Conservation (phyloP, 495 filamentous ascomycete genomes). For the Neurospora sp. region DNA sequence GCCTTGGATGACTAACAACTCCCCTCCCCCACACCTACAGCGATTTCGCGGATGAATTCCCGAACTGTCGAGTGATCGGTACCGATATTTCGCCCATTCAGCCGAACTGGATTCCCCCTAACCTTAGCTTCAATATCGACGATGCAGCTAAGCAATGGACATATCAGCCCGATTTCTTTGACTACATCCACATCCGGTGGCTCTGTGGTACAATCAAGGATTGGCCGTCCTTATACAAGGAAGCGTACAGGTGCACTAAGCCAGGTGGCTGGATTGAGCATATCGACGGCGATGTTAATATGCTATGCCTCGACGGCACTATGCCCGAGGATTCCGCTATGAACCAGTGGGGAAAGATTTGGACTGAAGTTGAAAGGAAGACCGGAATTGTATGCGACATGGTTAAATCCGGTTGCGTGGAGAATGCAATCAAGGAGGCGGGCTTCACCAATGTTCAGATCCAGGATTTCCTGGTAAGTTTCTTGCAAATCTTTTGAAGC, state of each 20-base stretch:
- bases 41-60: conserved; percentile 35
- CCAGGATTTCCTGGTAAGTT: not conserved
- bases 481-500: not conserved
- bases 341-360: not conserved
- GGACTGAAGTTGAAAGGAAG: not conserved
- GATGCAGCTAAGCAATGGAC: conserved; percentile 41
- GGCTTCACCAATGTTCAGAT: conserved; percentile 43
- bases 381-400: conserved; percentile 4
- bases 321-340: not conserved
- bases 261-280: conserved; percentile 28
- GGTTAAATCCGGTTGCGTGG: conserved; percentile 32
- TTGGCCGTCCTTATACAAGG: conserved; percentile 31
- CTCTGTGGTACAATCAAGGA: conserved; percentile 40
- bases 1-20: not conserved
- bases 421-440: conserved; percentile 46
- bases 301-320: not conserved
- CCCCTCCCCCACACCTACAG: not conserved
- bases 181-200: conserved; percentile 47
- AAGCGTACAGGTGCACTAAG: conserved; percentile 21
- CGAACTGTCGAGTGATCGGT: conserved; percentile 41
- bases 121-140: conserved; percentile 41
- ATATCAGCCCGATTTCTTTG: conserved; percentile 35
- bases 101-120: conserved; percentile 33
- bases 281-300: not conserved
- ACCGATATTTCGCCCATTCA: conserved; percentile 52